Percentiles rank a stretch among this genome's conserved stretches.
Evolutionary conservation across 148 eudicot genomes (phyloP).

Genomic region (Tetragonia tetragonoides): DNA sequence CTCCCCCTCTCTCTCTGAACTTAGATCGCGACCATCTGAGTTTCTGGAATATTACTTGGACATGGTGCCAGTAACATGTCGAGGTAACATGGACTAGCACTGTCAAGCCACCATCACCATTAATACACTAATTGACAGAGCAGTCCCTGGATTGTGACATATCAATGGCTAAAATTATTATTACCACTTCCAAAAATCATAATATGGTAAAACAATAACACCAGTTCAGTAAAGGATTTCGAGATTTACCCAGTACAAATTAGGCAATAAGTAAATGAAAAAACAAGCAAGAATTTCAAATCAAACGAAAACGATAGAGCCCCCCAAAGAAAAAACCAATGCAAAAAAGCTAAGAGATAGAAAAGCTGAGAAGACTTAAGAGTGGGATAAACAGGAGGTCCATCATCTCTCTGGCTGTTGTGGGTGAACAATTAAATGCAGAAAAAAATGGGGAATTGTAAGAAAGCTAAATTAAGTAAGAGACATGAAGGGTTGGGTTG

Average conservation of each 20-base stretch:
- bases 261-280: background rate
- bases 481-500: constrained; percentile 33
- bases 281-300: background rate
- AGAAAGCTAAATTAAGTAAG: constrained; percentile 33
- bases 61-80: background rate
- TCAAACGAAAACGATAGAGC: background rate
- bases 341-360: background rate
- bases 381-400: background rate
- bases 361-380: constrained; percentile 19
- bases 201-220: background rate
- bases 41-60: constrained; percentile 5
- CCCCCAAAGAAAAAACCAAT: background rate
- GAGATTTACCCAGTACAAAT: constrained; percentile 8
- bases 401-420: too few relatives aligned
- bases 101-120: constrained; percentile 15
- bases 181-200: constrained; percentile 8
- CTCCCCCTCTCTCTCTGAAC: too few relatives aligned
- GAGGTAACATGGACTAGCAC: constrained; percentile 6
- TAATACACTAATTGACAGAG: background rate
- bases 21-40: background rate
- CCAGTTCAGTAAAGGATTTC: constrained; percentile 11
- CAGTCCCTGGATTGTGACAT: constrained; percentile 21
- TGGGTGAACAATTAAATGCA: constrained; percentile 15
- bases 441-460: constrained; percentile 21
- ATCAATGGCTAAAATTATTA: background rate